A percentile compares a stretch with the other conserved stretches of the same genome.
These are phyloP conservation scores for Theobroma grandiflorum DNA, from an alignment of 441 rosid species.

Conservation along the genomic window DNA sequence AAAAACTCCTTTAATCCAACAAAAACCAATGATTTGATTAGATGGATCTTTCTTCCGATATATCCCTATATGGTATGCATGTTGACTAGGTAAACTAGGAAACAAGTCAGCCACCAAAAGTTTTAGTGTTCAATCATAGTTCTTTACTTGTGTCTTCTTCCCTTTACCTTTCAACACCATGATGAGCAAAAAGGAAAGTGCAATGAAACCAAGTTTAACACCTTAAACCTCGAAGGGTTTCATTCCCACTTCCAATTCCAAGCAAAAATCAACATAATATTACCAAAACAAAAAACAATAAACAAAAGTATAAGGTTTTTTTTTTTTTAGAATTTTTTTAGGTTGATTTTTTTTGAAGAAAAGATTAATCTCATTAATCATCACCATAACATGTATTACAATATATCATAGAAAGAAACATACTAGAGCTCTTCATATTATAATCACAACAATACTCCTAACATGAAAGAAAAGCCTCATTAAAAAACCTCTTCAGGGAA, in stretches of 20 bases:
- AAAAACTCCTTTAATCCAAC: neutral
- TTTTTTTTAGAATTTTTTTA: no score
- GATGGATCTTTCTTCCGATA: neutral
- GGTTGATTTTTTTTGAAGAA: no score
- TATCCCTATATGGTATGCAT: slow-evolving; percentile 13
- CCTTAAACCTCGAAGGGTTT: neutral
- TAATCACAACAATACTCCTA: no score
- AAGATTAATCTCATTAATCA: no score
- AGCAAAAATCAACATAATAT: neutral
- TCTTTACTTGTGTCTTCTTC: neutral
- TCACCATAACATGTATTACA: no score
- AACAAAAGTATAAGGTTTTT: no score
- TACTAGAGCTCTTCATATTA: no score
- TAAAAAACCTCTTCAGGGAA: no score
- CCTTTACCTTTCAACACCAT: slow-evolving; percentile 20
- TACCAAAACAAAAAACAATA: no score
- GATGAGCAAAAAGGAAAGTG: slow-evolving; percentile 17
- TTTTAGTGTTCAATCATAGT: neutral
- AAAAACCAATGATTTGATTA: slow-evolving; percentile 17
- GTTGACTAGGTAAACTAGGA: neutral
- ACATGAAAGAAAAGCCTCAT: no score
- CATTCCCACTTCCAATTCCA: neutral
- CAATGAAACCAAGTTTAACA: neutral
- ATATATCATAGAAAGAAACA: no score
- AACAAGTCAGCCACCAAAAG: neutral